Conservation (phyloP, 2,329 filamentous ascomycete species). For the Diaporthe capsici region DNA sequence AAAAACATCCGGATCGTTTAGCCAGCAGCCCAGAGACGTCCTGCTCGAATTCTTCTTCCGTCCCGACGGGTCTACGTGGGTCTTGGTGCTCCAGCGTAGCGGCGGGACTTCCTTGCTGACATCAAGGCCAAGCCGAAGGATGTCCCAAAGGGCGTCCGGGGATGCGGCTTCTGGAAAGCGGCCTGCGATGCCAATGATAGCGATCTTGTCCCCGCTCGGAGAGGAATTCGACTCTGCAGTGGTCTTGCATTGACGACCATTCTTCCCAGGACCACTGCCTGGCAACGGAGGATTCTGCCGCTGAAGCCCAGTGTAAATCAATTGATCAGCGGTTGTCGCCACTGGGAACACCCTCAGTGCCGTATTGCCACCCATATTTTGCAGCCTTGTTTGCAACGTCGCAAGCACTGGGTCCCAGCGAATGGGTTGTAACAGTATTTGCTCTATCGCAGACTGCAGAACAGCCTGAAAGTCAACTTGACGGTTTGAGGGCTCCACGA, state of each 20-base stretch:
- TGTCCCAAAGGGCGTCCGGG: slow-evolving; percentile 9
- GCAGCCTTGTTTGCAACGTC: not conserved
- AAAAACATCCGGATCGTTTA: slow-evolving; percentile 29
- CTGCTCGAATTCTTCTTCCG: slow-evolving; percentile 70
- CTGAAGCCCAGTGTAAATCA: not conserved
- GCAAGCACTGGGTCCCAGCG: not conserved
- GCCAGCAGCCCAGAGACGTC: slow-evolving; percentile 61
- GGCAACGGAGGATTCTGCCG: not conserved
- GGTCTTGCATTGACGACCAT: too few relatives aligned
- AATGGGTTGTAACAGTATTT: slow-evolving; percentile 1
- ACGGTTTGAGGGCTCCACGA: not conserved
- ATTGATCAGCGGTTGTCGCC: not conserved
- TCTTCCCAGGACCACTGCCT: not conserved
- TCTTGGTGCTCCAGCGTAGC: slow-evolving; percentile 30
- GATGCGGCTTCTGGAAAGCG: not conserved
- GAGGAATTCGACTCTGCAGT: too few relatives aligned
- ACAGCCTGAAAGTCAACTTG: not conserved
- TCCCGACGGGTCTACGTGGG: slow-evolving; percentile 45
- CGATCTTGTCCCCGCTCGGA: not conserved
- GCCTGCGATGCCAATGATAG: slow-evolving; percentile 9
- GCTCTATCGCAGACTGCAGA: not conserved
- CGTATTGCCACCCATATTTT: slow-evolving; percentile 38
- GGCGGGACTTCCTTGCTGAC: slow-evolving; percentile 42
- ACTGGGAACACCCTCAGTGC: not conserved
- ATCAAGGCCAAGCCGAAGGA: slow-evolving; percentile 43